Percentiles rank a stretch among this genome's conserved stretches.
Conservation (phyloP, 2,329 filamentous ascomycete species). For the Scytalidium sp. region DNA sequence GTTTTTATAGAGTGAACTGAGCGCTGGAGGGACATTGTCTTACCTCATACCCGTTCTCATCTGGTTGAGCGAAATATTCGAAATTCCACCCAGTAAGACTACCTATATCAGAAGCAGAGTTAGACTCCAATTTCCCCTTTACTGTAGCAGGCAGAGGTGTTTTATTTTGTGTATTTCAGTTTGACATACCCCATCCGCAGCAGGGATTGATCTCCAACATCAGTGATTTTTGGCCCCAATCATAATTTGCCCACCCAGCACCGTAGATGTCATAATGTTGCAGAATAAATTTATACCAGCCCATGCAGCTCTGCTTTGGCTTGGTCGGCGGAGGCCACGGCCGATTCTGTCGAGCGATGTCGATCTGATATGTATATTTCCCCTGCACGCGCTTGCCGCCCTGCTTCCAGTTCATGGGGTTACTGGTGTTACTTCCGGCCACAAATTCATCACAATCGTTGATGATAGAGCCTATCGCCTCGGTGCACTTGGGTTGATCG, state of each 20-base stretch:
- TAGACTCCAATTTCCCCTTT: constrained; percentile 2
- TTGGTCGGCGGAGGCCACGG: constrained; percentile 21
- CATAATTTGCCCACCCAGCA: constrained; percentile 23
- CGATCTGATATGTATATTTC: constrained; percentile 23
- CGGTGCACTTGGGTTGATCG: constrained; percentile 10
- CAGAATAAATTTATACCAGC: constrained; percentile 17
- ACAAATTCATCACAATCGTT: constrained; percentile 23
- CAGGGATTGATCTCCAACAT: constrained; percentile 15
- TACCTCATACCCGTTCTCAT: constrained; percentile 13
- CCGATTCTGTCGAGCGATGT: constrained; percentile 14
- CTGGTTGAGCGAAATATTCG: constrained; percentile 17
- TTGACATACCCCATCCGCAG: constrained; percentile 10
- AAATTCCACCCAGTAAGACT: constrained; percentile 23
- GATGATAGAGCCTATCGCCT: constrained; percentile 18
- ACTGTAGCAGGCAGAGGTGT: constrained; percentile 3
- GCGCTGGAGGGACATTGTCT: too few species aligned
- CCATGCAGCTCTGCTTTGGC: constrained; percentile 18
- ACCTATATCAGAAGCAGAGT: constrained; percentile 5
- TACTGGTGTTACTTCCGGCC: constrained; percentile 17
- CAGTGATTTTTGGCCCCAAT: constrained; percentile 22
- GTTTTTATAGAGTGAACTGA: not conserved
- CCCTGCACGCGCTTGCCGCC: constrained; percentile 22
- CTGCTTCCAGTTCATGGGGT: constrained; percentile 30
- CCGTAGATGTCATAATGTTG: constrained; percentile 20
- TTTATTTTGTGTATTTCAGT: not conserved